Percentiles rank a stretch among this genome's conserved stretches.
Conservation (phyloP, 805 yeast species). For the Candida silvatica region DNA sequence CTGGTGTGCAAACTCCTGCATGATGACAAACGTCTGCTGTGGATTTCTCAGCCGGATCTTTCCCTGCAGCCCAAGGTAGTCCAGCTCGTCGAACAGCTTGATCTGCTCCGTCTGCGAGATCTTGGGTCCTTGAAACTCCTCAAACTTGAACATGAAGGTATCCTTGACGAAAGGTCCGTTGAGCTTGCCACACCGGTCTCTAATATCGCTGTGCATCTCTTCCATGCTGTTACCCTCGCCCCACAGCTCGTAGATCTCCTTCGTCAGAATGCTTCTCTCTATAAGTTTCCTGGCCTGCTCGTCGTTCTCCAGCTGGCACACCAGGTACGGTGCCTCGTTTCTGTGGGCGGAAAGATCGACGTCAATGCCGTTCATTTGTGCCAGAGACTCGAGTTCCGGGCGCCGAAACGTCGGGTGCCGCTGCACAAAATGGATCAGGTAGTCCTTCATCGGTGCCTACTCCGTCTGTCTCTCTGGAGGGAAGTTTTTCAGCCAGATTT, state of each 20-base stretch:
- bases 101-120: conserved; percentile 41
- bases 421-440: conserved; percentile 80
- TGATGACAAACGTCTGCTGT: conserved; percentile 55
- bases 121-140: conserved; percentile 66
- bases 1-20: conserved; percentile 56
- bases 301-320: conserved; percentile 59
- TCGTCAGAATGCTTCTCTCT: conserved; percentile 57
- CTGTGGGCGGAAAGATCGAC: conserved; percentile 55
- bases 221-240: conserved; percentile 55
- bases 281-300: conserved; percentile 58
- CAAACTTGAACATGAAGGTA: conserved; percentile 75
- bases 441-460: conserved; percentile 40
- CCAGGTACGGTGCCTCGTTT: conserved; percentile 59
- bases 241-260: conserved; percentile 80
- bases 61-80: conserved; percentile 66
- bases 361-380: conserved; percentile 47
- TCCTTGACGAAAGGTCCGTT: conserved; percentile 30
- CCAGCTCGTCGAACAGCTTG: conserved; percentile 61
- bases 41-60: conserved; percentile 73
- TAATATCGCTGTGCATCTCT: conserved; percentile 47
- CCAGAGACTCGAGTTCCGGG: conserved; percentile 82
- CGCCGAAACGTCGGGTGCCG: conserved; percentile 67
- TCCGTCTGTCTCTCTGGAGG: neutral
- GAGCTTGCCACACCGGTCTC: conserved; percentile 18
- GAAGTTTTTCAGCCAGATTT: neutral